Base-by-base conservation (phyloP, 495 filamentous ascomycete species). In the Aspergillus nidulans region DNA sequence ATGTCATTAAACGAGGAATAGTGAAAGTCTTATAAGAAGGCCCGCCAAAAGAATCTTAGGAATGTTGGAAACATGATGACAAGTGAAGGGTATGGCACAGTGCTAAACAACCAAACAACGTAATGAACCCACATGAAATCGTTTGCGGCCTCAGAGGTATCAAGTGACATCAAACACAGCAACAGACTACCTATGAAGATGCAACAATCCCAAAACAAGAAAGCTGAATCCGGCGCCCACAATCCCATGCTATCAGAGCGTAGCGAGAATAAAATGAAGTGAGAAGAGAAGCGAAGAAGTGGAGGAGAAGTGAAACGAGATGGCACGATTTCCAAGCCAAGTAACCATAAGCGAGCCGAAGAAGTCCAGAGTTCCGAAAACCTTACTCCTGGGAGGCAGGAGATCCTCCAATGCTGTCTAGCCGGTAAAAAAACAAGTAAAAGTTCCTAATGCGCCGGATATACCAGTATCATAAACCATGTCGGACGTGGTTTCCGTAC, bases 381-480 rank as follows among this genome's bases (percentile, higher is more conserved):
- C 68, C 71, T 69, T 70, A 70, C 68, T 72, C 70, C 74, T 59
- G 65, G 68, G 67, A 70, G 66, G 64, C 68, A 64, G 68, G 69
- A 62, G 66, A 71, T 66, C 72, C 72, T 66, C 74, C 73, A 64
- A 75, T 76, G 73, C 73, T 75, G 67, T 76, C 73, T 75, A 76
- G 67, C 71, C 65, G 62, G 72, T 58, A 41, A 74, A 72, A 59
- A 60, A 58, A 39, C 36, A 45, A 19, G n/a, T n/a, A n/a, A 48
- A 61, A 57, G 66, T 60, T 63, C 69, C 71, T 56, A 73, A 69
- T 73, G 69, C 75, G 75, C 75, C 75, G 68, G 62, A 65, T 70
- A 75, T 62, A 69, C 71, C 66, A 72, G 63, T 70, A 65, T 59
- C 70, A 69, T 74, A 58, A 76, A 77, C 72, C 73, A 72, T 77